Base-by-base conservation (phyloP, 2,329 filamentous ascomycete species). In the Lecanicillium sp. region DNA sequence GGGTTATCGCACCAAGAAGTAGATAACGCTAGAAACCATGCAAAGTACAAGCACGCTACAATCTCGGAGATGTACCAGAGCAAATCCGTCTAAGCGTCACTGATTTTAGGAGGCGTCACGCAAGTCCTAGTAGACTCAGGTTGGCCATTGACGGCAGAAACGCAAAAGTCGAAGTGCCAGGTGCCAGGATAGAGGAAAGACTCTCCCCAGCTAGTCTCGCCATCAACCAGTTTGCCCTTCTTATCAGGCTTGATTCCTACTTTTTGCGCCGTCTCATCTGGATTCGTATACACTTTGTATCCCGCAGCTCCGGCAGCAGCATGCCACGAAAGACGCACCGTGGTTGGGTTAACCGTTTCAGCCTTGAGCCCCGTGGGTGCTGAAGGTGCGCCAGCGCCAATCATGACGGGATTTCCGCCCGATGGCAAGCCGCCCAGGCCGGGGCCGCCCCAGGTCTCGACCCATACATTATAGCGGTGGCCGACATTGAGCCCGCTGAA, bases 261-360 rank as follows among this genome's bases (percentile, higher is more conserved):
- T 6, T 33, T 33, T 13, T 20, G 31, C 31, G 18, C 31, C 31
- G 31, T 14, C 31, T 20, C 31, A 13, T 33, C 31, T 17, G 31
- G 31, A 19, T 33, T 33, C 25, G 28, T 37, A 28, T 37, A 37
- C 4, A 37, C 8, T 20, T 37, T 29, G 35, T 37, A 37, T 3
- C 14, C 35, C 5, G 35, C 35, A 4, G 35, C 35, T 13, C 13
- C 13, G 3, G 12, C n/a, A 4, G 27, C 25, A 10, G 35, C 27
- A 10, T 33, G 19, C 35, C 35, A 37, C 17, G 28, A 29, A n/a
- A 37, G 15, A 3, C 13, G 25, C 25, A 30, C 27, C 17, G 35
- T 37, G 15, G 35, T 37, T 17, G 35, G 25, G 15, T 37, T 28
- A 5, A 8, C 28, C 13, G n/a, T 31, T 8, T 18, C 35, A 11